Evolutionary conservation across 305 asterid species (phyloP), one percentile per base, ranked within the genome.

Genomic region (Fraxinus baroniana): DNA sequence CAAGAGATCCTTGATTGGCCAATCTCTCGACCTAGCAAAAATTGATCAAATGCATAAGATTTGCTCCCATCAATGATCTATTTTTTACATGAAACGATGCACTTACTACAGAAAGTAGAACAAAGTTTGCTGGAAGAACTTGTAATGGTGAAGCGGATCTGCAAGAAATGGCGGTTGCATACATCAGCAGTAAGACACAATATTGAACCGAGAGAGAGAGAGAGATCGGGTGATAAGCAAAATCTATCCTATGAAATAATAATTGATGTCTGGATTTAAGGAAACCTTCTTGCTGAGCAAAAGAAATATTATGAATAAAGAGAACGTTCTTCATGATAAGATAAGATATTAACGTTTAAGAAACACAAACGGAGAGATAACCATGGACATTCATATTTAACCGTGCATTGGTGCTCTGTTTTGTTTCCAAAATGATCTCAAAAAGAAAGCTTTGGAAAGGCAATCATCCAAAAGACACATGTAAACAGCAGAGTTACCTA

Each of bases 1-100:
- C 95, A 79, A 94, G 94, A 79, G 98, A 93, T 82, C 97, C 98
- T 87, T 89, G 93, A 90, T 94, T 93, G 79, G 93, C 80, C 85
- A 89, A 83, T 84, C 93, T 90, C 90, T 94, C 98, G 80, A 90
- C 92, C 98, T 94, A 86, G 80, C 60, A 87, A 68, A 79, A 84
- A 71, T 73, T 81, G 46, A 74, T 41, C 36, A 82, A 81, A 80
- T 41, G 24, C 52, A 74, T 74, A 74, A 76, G 15, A 78, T 15
- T 39, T 84, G 71, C 60, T 80, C 76, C 82, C 22, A 76, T 79
- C 62, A 44, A 4, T 78, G 85, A 82, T 74, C 41, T 62, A 78
- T 32, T 13, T 49, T 71, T 41, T 70, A 80, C 33, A 70, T 39
- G 62, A 52, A 81, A 60, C 77, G 76, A 72, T 74, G 79, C 78